Percentiles rank a stretch among this genome's conserved stretches.
phyloP scores from a whole-genome alignment of 2,329 filamentous ascomycete species.

The Claviceps citrina region DNA sequence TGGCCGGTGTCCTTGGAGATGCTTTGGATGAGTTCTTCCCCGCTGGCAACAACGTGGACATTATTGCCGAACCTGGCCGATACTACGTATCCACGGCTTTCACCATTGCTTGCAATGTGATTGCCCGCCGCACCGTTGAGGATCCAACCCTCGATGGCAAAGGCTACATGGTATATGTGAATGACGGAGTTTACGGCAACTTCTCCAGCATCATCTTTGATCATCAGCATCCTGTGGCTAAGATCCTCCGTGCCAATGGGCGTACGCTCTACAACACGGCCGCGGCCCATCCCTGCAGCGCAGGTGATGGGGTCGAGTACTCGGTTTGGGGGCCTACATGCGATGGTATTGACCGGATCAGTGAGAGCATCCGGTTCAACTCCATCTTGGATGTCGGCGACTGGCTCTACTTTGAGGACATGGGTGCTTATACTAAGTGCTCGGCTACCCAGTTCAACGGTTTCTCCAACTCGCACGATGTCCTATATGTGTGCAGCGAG shows the following conservation, averaged over 20 bases:
- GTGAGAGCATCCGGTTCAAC: slow-evolving; percentile 61
- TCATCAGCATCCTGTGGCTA: slow-evolving; percentile 80
- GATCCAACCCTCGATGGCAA: slow-evolving; percentile 49
- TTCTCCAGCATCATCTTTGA: slow-evolving; percentile 99
- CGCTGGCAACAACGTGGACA: slow-evolving; percentile 48
- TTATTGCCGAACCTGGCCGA: slow-evolving; percentile 92
- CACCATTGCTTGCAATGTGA: slow-evolving; percentile 88
- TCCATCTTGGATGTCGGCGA: slow-evolving; percentile 79
- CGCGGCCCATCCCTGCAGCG: slow-evolving; percentile 30
- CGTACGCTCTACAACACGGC: slow-evolving; percentile 42
- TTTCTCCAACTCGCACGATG: slow-evolving; percentile 81
- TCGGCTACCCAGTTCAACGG: slow-evolving; percentile 97
- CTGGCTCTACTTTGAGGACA: slow-evolving; percentile 97
- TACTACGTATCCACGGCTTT: slow-evolving; percentile 93
- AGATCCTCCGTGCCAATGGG: slow-evolving; percentile 52
- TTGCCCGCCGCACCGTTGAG: slow-evolving; percentile 78
- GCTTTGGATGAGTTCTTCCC: slow-evolving; percentile 85
- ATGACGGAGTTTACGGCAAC: slow-evolving; percentile 95
- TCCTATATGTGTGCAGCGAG: slow-evolving; percentile 92
- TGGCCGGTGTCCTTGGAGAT: slow-evolving; percentile 64
- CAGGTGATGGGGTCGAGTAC: slow-evolving; percentile 53
- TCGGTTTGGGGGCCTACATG: slow-evolving; percentile 97
- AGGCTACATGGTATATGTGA: slow-evolving; percentile 94
- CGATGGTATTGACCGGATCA: slow-evolving; percentile 92
- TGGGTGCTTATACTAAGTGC: slow-evolving; percentile 98